Conservation (phyloP, 768 basidiomycete genomes). For the Tremella mesenterica region DNA sequence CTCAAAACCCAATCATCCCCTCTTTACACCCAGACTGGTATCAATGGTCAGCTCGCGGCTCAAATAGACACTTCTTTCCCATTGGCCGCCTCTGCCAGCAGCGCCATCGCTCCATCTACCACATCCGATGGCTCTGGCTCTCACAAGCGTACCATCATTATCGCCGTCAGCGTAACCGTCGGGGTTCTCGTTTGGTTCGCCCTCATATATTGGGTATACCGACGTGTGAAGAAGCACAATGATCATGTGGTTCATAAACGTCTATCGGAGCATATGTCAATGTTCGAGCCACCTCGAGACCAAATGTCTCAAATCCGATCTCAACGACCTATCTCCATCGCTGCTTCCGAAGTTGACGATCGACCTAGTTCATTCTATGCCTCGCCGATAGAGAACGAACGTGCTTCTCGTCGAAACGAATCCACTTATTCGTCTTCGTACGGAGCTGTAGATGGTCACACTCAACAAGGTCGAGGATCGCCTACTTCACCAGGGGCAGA, state of each 20-base stretch:
- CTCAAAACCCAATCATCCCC: slow-evolving; percentile 56
- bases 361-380: slow-evolving; percentile 43
- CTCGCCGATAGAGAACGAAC: slow-evolving; percentile 39
- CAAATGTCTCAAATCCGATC: slow-evolving; percentile 6
- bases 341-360: slow-evolving; percentile 40
- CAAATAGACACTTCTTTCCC: slow-evolving; percentile 63
- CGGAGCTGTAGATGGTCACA: slow-evolving; percentile 7
- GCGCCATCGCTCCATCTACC: slow-evolving; percentile 16
- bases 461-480: slow-evolving; percentile 9
- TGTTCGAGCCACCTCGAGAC: slow-evolving; percentile 26
- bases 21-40: slow-evolving; percentile 56
- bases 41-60: slow-evolving; percentile 55
- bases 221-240: slow-evolving; percentile 58
- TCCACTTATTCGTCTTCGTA: slow-evolving; percentile 3
- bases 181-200: slow-evolving; percentile 69
- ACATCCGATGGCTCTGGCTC: slow-evolving; percentile 25
- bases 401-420: slow-evolving; percentile 12
- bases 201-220: slow-evolving; percentile 62
- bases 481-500: slow-evolving; percentile 10
- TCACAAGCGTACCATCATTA: slow-evolving; percentile 71
- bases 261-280: slow-evolving; percentile 53
- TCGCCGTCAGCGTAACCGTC: slow-evolving; percentile 76
- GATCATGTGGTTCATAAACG: slow-evolving; percentile 61
- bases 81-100: slow-evolving; percentile 43
- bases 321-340: slow-evolving; percentile 28